Conservation (phyloP, 2,329 filamentous ascomycete genomes). For the Leptosphaerulina australis region DNA sequence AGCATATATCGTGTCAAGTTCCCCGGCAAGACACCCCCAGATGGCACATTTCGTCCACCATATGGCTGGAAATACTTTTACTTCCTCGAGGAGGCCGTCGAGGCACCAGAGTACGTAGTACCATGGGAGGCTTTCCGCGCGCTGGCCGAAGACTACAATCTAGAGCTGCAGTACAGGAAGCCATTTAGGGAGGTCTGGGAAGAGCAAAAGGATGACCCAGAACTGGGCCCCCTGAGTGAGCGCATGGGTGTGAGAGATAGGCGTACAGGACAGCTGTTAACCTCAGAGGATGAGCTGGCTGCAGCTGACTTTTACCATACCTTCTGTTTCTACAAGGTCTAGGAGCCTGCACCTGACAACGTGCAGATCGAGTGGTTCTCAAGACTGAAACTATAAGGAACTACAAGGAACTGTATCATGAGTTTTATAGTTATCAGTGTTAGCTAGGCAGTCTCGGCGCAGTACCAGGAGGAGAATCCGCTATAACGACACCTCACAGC, state of each 20-base stretch:
- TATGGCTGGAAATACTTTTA: conserved; percentile 99
- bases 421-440: background rate
- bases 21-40: conserved; percentile 77
- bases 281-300: conserved; percentile 88
- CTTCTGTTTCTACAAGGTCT: conserved; percentile 97
- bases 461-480: too few species aligned
- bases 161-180: conserved; percentile 93
- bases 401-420: background rate
- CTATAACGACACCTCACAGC: too few species aligned
- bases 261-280: conserved; percentile 68
- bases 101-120: conserved; percentile 96
- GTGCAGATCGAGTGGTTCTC: too few species aligned
- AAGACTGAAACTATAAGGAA: too few species aligned
- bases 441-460: background rate
- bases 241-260: conserved; percentile 91
- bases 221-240: conserved; percentile 83
- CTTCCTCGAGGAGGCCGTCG: conserved; percentile 93
- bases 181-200: conserved; percentile 91
- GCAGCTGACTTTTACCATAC: conserved; percentile 84
- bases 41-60: conserved; percentile 90
- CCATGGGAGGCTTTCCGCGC: conserved; percentile 98
- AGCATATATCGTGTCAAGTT: conserved; percentile 91
- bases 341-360: conserved; percentile 5
- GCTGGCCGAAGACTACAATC: conserved; percentile 92
- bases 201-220: conserved; percentile 82